These are phyloP conservation scores for Hydnum rufescens DNA, from an alignment of 768 basidiomycete genomes.

Conservation along the genomic window DNA sequence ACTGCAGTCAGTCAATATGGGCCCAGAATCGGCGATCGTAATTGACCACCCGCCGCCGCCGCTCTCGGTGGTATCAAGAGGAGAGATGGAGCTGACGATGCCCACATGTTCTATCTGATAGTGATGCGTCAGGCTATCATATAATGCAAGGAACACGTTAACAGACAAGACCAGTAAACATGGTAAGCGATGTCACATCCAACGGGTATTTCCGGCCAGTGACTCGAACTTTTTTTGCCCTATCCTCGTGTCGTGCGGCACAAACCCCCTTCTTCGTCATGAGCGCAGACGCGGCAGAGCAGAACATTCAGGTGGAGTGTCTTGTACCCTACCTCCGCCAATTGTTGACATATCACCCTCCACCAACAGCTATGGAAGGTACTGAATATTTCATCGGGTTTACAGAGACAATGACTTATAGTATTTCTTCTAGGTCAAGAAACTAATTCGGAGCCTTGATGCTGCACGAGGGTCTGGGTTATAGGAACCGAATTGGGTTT, in stretches of 20 bases:
- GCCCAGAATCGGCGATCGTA: constrained; percentile 45
- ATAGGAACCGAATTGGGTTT: constrained; percentile 11
- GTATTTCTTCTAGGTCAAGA: constrained; percentile 72
- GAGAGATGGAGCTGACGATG: constrained; percentile 37
- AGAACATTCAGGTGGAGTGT: constrained; percentile 95
- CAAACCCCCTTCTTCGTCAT: neutral
- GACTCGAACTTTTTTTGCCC: neutral
- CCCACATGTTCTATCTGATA: constrained; percentile 78
- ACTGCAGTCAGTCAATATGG: constrained; percentile 73
- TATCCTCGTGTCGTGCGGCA: neutral
- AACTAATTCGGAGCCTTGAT: constrained; percentile 96
- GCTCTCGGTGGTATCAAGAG: constrained; percentile 28
- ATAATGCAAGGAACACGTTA: neutral
- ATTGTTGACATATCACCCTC: neutral
- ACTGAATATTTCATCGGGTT: neutral
- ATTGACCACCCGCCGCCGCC: constrained; percentile 57
- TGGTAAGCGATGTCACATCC: neutral
- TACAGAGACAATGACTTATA: neutral
- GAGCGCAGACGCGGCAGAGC: constrained; percentile 37
- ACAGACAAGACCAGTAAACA: neutral
- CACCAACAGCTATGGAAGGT: constrained; percentile 5
- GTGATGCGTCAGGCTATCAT: neutral
- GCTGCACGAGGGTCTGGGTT: constrained; percentile 82
- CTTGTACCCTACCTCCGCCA: constrained; percentile 17
- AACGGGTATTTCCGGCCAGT: neutral